Conservation (phyloP, 768 basidiomycete genomes). For the Tubosaeta sp. region DNA sequence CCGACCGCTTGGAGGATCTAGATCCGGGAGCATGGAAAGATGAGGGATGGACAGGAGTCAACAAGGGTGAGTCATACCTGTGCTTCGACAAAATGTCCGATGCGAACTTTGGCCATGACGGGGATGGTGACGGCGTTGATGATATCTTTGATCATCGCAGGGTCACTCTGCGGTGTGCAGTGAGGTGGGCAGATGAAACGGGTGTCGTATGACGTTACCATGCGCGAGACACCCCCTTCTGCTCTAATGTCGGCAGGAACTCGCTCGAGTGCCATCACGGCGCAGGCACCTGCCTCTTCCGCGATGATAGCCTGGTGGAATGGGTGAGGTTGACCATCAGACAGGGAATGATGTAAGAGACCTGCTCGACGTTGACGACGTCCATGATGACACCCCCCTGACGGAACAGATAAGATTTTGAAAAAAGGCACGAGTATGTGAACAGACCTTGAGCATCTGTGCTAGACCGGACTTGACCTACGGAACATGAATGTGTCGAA, state of each 20-base stretch:
- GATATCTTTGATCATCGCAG: slow-evolving; percentile 95
- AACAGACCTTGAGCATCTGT: slow-evolving; percentile 86
- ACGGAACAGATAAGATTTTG: not conserved
- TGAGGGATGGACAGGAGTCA: not conserved
- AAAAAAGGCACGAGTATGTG: not conserved
- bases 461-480: slow-evolving; percentile 93
- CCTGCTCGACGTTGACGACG: slow-evolving; percentile 77
- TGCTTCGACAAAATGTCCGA: slow-evolving; percentile 97
- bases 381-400: slow-evolving; percentile 95
- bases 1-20: slow-evolving; percentile 93
- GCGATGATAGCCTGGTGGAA: slow-evolving; percentile 79
- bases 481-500: not conserved
- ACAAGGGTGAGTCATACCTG: slow-evolving; percentile 46
- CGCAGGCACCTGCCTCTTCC: slow-evolving; percentile 95
- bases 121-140: slow-evolving; percentile 93
- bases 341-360: slow-evolving; percentile 10
- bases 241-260: slow-evolving; percentile 94
- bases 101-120: slow-evolving; percentile 94
- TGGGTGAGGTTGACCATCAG: slow-evolving; percentile 21
- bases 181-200: not conserved
- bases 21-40: not conserved
- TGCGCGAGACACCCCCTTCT: slow-evolving; percentile 91
- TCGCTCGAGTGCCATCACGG: slow-evolving; percentile 95
- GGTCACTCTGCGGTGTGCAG: slow-evolving; percentile 63
- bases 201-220: slow-evolving; percentile 53